Conservation (phyloP, 176 grass and related monocot species). For the Avena insularis region DNA sequence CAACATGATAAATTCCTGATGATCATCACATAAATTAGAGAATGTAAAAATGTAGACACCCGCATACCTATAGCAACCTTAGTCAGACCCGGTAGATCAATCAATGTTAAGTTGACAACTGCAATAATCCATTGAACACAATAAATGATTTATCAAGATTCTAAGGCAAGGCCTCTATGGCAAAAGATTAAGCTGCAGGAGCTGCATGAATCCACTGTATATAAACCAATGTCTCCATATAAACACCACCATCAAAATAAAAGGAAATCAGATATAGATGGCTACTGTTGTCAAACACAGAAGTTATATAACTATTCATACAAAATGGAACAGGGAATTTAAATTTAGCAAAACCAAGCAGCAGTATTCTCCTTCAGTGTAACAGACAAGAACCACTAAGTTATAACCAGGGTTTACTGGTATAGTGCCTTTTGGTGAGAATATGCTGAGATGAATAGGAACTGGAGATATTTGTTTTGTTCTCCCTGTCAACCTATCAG, state of each 20-base stretch:
- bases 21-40: slow-evolving; percentile 26
- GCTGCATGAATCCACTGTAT: not conserved
- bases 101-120: slow-evolving; percentile 95
- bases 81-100: slow-evolving; percentile 91
- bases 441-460: slow-evolving; percentile 99
- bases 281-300: slow-evolving; percentile 32
- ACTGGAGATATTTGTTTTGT: slow-evolving; percentile 89
- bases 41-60: not conserved
- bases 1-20: slow-evolving; percentile 30
- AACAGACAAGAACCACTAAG: not conserved
- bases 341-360: slow-evolving; percentile 14
- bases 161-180: not conserved
- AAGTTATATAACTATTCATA: not conserved
- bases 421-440: slow-evolving; percentile 73
- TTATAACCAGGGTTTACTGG: not conserved
- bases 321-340: not conserved
- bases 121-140: slow-evolving; percentile 46
- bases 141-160: slow-evolving; percentile 17
- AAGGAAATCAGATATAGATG: slow-evolving; percentile 14
- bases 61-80: slow-evolving; percentile 87
- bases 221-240: slow-evolving; percentile 23
- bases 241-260: not conserved
- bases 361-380: not conserved
- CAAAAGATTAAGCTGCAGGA: not conserved
- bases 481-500: slow-evolving; percentile 81